Percentiles rank a stretch among this genome's conserved stretches.
Conservation (phyloP, 495 filamentous ascomycete species). For the Penicillium antarcticum region DNA sequence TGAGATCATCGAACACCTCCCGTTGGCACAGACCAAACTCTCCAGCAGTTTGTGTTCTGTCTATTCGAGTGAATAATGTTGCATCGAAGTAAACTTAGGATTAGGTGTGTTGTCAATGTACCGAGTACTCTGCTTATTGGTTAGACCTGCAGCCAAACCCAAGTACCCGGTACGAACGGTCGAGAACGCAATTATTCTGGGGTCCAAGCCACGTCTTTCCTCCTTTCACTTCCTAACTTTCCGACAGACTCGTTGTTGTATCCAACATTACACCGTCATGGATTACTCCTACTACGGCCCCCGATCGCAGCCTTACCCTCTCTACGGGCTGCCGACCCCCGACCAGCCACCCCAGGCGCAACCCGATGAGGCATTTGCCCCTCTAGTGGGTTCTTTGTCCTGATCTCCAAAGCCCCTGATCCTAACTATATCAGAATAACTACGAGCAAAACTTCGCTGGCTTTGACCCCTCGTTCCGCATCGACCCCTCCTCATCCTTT, state of each 20-base stretch:
- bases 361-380: conserved; percentile 16
- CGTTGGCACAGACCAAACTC: conserved; percentile 8
- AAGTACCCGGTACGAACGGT: neutral
- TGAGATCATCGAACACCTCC: conserved; percentile 23
- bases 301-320: conserved; percentile 30
- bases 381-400: neutral
- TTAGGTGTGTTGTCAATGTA: too few relatives aligned
- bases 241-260: neutral
- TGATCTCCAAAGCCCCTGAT: neutral
- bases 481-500: conserved; percentile 31
- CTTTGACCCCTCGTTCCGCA: conserved; percentile 36
- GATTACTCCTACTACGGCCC: conserved; percentile 39
- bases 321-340: conserved; percentile 43
- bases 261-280: conserved; percentile 21
- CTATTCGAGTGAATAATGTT: neutral
- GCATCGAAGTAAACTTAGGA: too few relatives aligned
- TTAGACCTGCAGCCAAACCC: too few relatives aligned
- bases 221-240: neutral
- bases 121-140: too few relatives aligned
- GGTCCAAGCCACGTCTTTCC: neutral
- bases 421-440: conserved; percentile 7
- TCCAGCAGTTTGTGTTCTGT: neutral
- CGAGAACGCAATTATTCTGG: neutral
- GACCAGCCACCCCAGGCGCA: conserved; percentile 24
- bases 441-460: conserved; percentile 34